Conservation (phyloP, 164 flowering plant genomes). For the Malania oleifera region DNA sequence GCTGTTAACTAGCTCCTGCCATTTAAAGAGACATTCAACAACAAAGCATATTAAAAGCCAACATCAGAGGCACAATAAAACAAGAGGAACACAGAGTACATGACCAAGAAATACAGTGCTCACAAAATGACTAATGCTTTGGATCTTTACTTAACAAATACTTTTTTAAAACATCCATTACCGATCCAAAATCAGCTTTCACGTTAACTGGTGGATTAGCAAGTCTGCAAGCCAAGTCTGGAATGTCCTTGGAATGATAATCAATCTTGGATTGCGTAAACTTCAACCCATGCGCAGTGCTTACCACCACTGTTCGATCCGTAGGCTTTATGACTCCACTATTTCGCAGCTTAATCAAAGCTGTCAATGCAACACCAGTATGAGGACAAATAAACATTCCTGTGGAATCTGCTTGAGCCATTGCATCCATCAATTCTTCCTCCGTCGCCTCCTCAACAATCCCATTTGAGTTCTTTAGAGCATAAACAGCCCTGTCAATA, state of each 20-base stretch:
- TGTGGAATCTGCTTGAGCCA: slow-evolving; percentile 75
- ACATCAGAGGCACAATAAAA: too few species aligned
- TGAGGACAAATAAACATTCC: slow-evolving; percentile 94
- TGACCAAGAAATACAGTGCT: too few species aligned
- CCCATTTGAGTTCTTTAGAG: slow-evolving; percentile 60
- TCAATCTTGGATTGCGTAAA: slow-evolving; percentile 84
- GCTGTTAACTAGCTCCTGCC: too few species aligned
- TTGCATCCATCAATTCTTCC: slow-evolving; percentile 88
- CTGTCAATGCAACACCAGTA: slow-evolving; percentile 85
- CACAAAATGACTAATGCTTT: not conserved
- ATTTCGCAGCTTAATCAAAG: slow-evolving; percentile 66
- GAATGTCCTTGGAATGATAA: slow-evolving; percentile 59
- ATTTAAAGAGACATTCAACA: too few species aligned
- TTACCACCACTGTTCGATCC: slow-evolving; percentile 86
- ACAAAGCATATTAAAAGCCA: too few species aligned
- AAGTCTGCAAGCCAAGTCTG: slow-evolving; percentile 54
- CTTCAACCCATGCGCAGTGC: slow-evolving; percentile 90
- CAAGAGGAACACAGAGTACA: too few species aligned
- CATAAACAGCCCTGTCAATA: slow-evolving; percentile 81
- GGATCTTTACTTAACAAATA: slow-evolving; percentile 25
- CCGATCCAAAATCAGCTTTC: slow-evolving; percentile 61
- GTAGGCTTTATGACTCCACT: slow-evolving; percentile 59
- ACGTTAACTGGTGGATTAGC: slow-evolving; percentile 61
- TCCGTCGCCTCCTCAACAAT: slow-evolving; percentile 93
- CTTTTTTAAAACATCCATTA: slow-evolving; percentile 67